Evolutionary conservation across 495 filamentous ascomycete genomes (phyloP).

Genomic region (Hypoxylon lienhwacheense): DNA sequence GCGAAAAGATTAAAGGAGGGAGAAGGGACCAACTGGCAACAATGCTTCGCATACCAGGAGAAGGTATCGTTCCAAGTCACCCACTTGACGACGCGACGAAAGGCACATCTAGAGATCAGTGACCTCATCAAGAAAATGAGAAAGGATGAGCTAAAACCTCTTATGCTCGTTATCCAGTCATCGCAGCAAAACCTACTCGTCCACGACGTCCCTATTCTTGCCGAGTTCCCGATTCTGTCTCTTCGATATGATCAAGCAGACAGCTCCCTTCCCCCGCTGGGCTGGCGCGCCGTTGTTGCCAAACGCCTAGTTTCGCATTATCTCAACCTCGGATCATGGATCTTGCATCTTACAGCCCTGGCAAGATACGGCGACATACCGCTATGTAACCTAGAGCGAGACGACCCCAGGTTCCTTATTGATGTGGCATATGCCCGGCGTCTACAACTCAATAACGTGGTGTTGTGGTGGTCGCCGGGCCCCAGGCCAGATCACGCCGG

Average conservation of each 20-base stretch:
- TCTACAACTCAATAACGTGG: slow-evolving; percentile 86
- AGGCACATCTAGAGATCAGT: slow-evolving; percentile 80
- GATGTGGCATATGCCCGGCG: slow-evolving; percentile 93
- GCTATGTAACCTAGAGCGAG: slow-evolving; percentile 90
- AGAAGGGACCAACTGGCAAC: slow-evolving; percentile 69
- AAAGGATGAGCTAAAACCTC: slow-evolving; percentile 75
- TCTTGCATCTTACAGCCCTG: slow-evolving; percentile 81
- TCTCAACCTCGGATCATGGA: slow-evolving; percentile 86
- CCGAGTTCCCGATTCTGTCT: slow-evolving; percentile 79
- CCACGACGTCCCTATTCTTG: slow-evolving; percentile 82
- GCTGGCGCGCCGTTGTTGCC: slow-evolving; percentile 90
- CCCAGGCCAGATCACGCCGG: slow-evolving; percentile 92
- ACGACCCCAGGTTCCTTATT: slow-evolving; percentile 92
- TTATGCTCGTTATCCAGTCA: slow-evolving; percentile 86
- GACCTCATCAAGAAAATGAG: slow-evolving; percentile 85
- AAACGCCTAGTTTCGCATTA: slow-evolving; percentile 86
- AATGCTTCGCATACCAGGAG: slow-evolving; percentile 83
- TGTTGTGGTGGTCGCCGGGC: slow-evolving; percentile 95
- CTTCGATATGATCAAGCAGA: slow-evolving; percentile 82
- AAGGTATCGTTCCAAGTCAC: slow-evolving; percentile 81
- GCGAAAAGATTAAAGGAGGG: slow-evolving; percentile 65
- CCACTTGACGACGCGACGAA: slow-evolving; percentile 85
- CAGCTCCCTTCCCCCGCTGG: slow-evolving; percentile 83
- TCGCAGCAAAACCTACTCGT: slow-evolving; percentile 77
- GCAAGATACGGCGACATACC: slow-evolving; percentile 92